phyloP scores from a whole-genome alignment of 2,329 filamentous ascomycete genomes.

The Eutypella sp. region DNA sequence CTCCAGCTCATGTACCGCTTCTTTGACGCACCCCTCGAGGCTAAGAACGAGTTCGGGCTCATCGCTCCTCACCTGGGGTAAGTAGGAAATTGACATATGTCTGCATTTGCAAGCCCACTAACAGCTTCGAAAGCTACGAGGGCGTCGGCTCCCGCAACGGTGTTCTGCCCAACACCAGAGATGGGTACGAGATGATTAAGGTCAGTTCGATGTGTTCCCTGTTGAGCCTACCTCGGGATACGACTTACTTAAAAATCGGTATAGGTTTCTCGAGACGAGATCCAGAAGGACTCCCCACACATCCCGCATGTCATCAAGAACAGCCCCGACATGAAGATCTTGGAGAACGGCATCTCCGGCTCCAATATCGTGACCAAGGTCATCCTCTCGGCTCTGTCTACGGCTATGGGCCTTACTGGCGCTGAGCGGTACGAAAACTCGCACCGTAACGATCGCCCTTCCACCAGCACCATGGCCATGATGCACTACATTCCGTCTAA shows the following conservation, averaged over 20 bases:
- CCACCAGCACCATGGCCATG: conserved; percentile 47
- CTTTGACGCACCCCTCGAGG: conserved; percentile 47
- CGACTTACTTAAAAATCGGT: no score
- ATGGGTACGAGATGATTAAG: conserved; percentile 52
- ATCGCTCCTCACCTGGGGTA: conserved; percentile 48
- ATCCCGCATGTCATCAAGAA: conserved; percentile 44
- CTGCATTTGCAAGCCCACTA: neutral
- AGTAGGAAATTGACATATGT: conserved; percentile 6
- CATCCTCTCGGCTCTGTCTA: conserved; percentile 46
- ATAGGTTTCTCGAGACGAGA: conserved; percentile 42
- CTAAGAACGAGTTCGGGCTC: conserved; percentile 52
- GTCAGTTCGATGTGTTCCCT: conserved; percentile 15
- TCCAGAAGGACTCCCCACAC: conserved; percentile 41
- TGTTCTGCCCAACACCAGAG: conserved; percentile 41
- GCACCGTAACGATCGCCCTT: conserved; percentile 46
- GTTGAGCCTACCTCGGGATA: no score
- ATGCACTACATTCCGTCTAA: conserved; percentile 49
- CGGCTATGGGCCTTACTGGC: conserved; percentile 39
- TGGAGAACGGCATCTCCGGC: conserved; percentile 45
- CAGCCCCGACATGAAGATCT: conserved; percentile 40
- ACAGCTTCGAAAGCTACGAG: conserved; percentile 34
- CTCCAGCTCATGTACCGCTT: conserved; percentile 52
- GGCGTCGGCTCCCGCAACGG: conserved; percentile 44
- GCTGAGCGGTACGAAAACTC: conserved; percentile 43
- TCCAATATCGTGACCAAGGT: conserved; percentile 47